A percentile compares a stretch with the other conserved stretches of the same genome.
These are phyloP conservation scores for Globisporangium abappressorium DNA, from an alignment of 352 stramenopile genomes.

Conservation along the genomic window DNA sequence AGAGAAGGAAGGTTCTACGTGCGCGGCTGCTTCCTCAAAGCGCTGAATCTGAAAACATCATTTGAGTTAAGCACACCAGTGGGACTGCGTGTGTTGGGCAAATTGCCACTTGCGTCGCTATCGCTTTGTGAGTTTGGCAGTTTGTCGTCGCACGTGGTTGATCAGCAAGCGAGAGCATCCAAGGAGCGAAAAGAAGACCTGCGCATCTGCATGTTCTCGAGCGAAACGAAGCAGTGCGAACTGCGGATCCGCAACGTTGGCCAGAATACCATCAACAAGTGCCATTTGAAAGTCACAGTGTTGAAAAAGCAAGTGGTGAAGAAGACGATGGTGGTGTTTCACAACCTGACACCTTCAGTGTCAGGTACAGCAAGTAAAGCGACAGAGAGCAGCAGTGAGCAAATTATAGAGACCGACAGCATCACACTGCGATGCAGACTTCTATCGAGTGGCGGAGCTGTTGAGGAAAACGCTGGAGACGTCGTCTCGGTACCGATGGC, in stretches of 20 bases:
- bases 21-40: constrained; percentile 58
- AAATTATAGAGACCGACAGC: constrained; percentile 19
- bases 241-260: constrained; percentile 53
- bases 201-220: constrained; percentile 63
- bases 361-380: neutral
- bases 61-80: constrained; percentile 32
- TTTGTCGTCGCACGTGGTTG: constrained; percentile 19
- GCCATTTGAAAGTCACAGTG: constrained; percentile 33
- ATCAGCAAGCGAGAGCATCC: neutral
- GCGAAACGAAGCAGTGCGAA: constrained; percentile 56
- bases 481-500: constrained; percentile 22
- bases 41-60: constrained; percentile 59
- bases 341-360: constrained; percentile 28
- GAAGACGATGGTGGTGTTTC: constrained; percentile 41
- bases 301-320: constrained; percentile 26
- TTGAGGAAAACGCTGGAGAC: neutral
- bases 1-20: constrained; percentile 38
- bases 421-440: constrained; percentile 19
- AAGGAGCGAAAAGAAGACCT: constrained; percentile 15
- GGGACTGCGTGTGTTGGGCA: constrained; percentile 36
- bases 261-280: constrained; percentile 38
- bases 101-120: constrained; percentile 45
- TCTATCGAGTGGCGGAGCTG: neutral
- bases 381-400: neutral
- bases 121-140: constrained; percentile 45